These are phyloP conservation scores for Fusarium coicis DNA, from an alignment of 2,329 filamentous ascomycete genomes.

Conservation along the genomic window DNA sequence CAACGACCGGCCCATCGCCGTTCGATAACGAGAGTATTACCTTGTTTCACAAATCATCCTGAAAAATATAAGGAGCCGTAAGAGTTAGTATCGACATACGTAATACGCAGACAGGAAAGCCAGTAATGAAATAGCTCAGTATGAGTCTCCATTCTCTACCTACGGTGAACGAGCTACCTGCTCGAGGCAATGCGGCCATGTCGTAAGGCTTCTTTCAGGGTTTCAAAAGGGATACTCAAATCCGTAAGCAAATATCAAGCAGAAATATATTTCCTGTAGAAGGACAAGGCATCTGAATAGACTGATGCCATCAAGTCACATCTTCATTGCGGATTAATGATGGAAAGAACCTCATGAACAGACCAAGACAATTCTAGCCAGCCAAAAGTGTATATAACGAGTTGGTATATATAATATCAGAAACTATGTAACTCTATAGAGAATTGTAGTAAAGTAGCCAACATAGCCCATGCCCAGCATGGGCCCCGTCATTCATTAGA, in stretches of 20 bases:
- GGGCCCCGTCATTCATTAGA: constrained; percentile 7
- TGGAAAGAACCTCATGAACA: neutral
- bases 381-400: neutral
- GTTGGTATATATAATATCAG: constrained; percentile 3
- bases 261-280: neutral
- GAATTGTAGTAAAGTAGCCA: constrained; percentile 3
- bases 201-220: neutral
- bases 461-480: constrained; percentile 27
- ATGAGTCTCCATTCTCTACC: neutral
- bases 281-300: neutral
- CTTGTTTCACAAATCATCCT: neutral
- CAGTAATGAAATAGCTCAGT: neutral
- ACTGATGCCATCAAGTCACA: neutral
- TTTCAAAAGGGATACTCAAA: too few species aligned
- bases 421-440: constrained; percentile 4
- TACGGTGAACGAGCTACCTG: neutral
- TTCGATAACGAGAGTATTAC: neutral
- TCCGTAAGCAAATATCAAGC: neutral
- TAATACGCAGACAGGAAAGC: neutral
- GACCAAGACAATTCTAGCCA: neutral
- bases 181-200: neutral
- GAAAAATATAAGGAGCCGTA: neutral
- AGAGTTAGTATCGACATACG: neutral
- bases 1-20: neutral
- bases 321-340: neutral